phyloP scores from a whole-genome alignment of 257 asterid genomes.

The Anisodus acutangulus region DNA sequence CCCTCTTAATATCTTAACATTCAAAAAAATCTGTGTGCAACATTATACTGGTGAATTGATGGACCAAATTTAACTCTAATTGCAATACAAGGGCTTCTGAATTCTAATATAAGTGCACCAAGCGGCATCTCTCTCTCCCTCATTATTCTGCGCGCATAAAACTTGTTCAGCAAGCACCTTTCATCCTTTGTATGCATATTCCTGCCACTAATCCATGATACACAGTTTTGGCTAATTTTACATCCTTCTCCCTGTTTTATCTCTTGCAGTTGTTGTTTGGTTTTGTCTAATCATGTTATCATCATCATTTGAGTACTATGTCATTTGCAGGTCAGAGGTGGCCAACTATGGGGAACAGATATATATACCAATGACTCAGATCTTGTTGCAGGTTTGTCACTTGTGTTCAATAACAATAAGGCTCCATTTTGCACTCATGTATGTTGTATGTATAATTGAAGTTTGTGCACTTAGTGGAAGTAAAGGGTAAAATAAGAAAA shows the following conservation, averaged over 20 bases:
- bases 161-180: background rate
- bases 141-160: background rate
- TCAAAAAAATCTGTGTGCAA: slow-evolving; percentile 14
- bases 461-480: background rate
- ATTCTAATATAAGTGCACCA: background rate
- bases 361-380: slow-evolving; percentile 96
- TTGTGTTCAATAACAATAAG: slow-evolving; percentile 23
- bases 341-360: slow-evolving; percentile 99
- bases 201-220: slow-evolving; percentile 7
- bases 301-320: slow-evolving; percentile 35
- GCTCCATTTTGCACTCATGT: background rate
- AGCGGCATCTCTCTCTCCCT: background rate
- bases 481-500: slow-evolving; percentile 18
- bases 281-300: slow-evolving; percentile 28
- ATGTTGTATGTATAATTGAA: background rate
- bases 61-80: slow-evolving; percentile 1
- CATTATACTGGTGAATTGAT: slow-evolving; percentile 18
- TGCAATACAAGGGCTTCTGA: slow-evolving; percentile 2
- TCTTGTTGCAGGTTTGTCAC: slow-evolving; percentile 80
- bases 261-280: slow-evolving; percentile 9
- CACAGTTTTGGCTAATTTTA: background rate
- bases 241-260: slow-evolving; percentile 24
- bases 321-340: slow-evolving; percentile 84
- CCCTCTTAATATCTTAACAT: background rate
- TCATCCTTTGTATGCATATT: slow-evolving; percentile 5